phyloP scores from a whole-genome alignment of 768 basidiomycete species.

The Tricholoma flavovirens region DNA sequence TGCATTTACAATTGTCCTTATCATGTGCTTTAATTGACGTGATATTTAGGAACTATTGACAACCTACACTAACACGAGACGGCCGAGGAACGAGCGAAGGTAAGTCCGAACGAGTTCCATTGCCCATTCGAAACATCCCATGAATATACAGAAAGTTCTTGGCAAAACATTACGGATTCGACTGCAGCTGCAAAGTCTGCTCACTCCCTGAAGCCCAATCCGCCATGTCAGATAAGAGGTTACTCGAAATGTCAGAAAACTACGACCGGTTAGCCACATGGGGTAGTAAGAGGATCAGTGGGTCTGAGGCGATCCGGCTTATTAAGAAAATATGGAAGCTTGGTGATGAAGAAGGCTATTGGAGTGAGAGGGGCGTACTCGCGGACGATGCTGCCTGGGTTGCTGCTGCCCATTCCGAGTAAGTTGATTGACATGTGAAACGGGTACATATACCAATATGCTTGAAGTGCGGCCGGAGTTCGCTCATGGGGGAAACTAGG shows the following conservation, averaged over 20 bases:
- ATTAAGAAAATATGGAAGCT: conserved; percentile 50
- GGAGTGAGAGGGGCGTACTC: conserved; percentile 57
- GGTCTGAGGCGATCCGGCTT: conserved; percentile 41
- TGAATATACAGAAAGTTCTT: conserved; percentile 40
- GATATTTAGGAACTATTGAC: conserved; percentile 51
- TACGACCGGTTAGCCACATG: conserved; percentile 45
- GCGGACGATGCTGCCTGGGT: conserved; percentile 58
- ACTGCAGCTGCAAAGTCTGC: conserved; percentile 55
- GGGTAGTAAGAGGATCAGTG: conserved; percentile 39
- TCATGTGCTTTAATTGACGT: conserved; percentile 1
- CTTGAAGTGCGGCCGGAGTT: conserved; percentile 38
- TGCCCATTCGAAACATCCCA: background rate
- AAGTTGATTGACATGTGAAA: conserved; percentile 20
- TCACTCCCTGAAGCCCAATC: conserved; percentile 45
- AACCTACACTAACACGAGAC: conserved; percentile 54
- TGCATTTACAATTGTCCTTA: conserved; percentile 16
- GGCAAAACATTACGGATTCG: conserved; percentile 47
- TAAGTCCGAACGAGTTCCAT: conserved; percentile 17
- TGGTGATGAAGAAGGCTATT: conserved; percentile 59
- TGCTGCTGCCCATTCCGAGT: conserved; percentile 61
- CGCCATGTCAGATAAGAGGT: conserved; percentile 43
- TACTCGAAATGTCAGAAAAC: conserved; percentile 39
- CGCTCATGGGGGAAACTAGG: conserved; percentile 47
- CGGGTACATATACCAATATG: background rate
- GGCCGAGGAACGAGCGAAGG: conserved; percentile 49